phyloP scores from a whole-genome alignment of 2,329 filamentous ascomycete species.

The Ophiosphaerella herpotricha region DNA sequence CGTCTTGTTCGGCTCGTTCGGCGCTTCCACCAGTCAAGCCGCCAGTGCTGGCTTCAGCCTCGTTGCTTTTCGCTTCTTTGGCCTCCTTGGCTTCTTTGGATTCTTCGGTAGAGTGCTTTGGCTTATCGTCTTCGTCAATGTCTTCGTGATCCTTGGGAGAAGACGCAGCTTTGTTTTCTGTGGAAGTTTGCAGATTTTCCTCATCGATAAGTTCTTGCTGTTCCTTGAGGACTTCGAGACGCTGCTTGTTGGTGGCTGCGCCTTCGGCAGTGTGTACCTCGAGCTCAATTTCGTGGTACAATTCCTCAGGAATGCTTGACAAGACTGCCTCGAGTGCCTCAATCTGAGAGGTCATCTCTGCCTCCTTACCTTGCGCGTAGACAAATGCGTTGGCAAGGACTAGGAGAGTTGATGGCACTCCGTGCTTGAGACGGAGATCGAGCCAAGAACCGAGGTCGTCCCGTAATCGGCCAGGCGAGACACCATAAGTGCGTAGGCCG shows the following conservation, averaged over 20 bases:
- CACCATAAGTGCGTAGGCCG: slow-evolving; percentile 88
- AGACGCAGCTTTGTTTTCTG: slow-evolving; percentile 72
- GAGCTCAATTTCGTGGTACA: slow-evolving; percentile 99
- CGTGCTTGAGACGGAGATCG: slow-evolving; percentile 87
- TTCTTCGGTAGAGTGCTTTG: slow-evolving; percentile 38
- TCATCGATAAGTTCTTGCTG: slow-evolving; percentile 98
- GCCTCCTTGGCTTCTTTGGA: slow-evolving; percentile 18
- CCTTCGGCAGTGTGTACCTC: slow-evolving; percentile 97
- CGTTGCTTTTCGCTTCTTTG: slow-evolving; percentile 27
- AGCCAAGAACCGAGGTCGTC: slow-evolving; percentile 94
- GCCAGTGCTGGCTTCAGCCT: slow-evolving; percentile 40
- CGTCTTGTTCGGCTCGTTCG: slow-evolving; percentile 41
- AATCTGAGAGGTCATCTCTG: slow-evolving; percentile 85
- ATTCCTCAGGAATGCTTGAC: slow-evolving; percentile 92
- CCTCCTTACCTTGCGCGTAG: slow-evolving; percentile 85
- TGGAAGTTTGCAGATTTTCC: slow-evolving; percentile 86
- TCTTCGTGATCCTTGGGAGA: slow-evolving; percentile 85
- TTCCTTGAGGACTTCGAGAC: slow-evolving; percentile 96
- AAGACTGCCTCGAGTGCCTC: slow-evolving; percentile 91
- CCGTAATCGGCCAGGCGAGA: slow-evolving; percentile 84
- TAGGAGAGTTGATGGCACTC: slow-evolving; percentile 92
- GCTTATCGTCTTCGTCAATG: slow-evolving; percentile 92
- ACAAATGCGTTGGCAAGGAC: slow-evolving; percentile 98
- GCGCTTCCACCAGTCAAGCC: slow-evolving; percentile 29
- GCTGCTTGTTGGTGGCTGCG: slow-evolving; percentile 97